Base-by-base conservation (phyloP, 345 rosid species). In the Sonneratia alba region DNA sequence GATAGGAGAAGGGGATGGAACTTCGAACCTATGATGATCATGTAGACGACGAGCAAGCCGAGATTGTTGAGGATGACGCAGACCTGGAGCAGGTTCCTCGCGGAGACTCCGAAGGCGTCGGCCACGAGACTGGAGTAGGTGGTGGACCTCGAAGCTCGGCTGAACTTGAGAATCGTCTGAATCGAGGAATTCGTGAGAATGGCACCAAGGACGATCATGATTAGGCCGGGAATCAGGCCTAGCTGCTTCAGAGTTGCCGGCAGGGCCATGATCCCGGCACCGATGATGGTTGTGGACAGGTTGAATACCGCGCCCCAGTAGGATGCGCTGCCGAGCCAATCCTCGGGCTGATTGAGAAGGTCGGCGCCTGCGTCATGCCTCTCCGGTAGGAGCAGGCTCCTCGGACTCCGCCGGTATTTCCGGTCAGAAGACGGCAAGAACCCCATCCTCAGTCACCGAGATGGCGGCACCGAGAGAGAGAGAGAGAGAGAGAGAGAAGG, bases 231-330 rank as follows among this genome's bases (percentile, higher is more conserved):
- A 51, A 89, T 70, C 4, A 87, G 66, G 9, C 91, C 94, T 62
- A 89, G 43, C 63, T 85, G 87, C 71, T 80, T 87, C 62, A 85
- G 83, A 40, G 85, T 73, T 45, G 91, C 85, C 6, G 89, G 91
- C 12, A 89, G 82, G n/a, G 88, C 89, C 89, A 85, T 87, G 81
- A 89, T 84, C 27, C 94, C 88, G 36, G 88, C 88, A 14, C 91
- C 91, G 7, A 89, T 83, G 70, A 87, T 78, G 42, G 89, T 85
- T 66, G 91, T 89, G 66, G 89, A 87, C 48, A 87, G 89, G 75
- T 89, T 89, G 77, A 83, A 89, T 22, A 89, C 87, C 68, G 86
- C 86, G 48, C 88, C 86, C 11, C 82, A 84, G 73, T 81, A 84
- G 32, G 91, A 89, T 3, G 89, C 88, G 16, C 87, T 87, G 69